Evolutionary conservation across 2,329 filamentous ascomycete genomes (phyloP).

Genomic region (Aspergillus ibericus): DNA sequence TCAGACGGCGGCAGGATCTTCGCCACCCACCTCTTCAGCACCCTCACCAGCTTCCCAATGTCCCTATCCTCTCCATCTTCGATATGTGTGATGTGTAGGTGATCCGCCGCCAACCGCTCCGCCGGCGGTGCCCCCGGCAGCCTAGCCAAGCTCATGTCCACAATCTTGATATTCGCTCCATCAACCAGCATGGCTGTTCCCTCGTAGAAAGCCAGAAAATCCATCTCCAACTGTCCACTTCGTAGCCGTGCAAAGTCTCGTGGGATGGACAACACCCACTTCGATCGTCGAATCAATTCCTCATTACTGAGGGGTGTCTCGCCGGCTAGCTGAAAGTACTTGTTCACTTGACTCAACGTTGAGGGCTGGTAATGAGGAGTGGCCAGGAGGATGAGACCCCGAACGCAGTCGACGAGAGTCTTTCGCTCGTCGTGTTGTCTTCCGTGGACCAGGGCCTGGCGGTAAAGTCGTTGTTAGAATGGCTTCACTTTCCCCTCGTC

Average conservation of each 20-base stretch:
- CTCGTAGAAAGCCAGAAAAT: conserved; percentile 2
- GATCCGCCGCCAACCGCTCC: background rate
- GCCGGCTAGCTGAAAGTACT: conserved; percentile 2
- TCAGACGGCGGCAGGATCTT: background rate
- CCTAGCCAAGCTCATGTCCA: background rate
- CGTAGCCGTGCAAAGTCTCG: background rate
- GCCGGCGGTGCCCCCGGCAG: background rate
- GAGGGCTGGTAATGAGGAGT: background rate
- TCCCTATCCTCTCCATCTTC: conserved; percentile 1
- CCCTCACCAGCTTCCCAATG: conserved; percentile 1
- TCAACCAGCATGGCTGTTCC: background rate
- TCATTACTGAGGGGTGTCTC: background rate
- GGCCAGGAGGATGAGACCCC: background rate
- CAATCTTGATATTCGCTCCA: background rate
- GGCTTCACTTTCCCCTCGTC: background rate
- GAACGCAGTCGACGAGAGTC: background rate
- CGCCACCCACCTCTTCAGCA: conserved; percentile 3
- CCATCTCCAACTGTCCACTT: background rate
- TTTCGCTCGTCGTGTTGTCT: background rate
- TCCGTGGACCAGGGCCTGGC: background rate
- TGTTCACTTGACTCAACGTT: background rate
- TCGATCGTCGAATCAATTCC: background rate
- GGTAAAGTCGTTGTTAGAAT: background rate
- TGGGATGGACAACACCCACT: background rate
- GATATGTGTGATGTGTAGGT: too few species aligned